Conservation (phyloP, 176 grass and related monocot species). For the Eleusine coracana region DNA sequence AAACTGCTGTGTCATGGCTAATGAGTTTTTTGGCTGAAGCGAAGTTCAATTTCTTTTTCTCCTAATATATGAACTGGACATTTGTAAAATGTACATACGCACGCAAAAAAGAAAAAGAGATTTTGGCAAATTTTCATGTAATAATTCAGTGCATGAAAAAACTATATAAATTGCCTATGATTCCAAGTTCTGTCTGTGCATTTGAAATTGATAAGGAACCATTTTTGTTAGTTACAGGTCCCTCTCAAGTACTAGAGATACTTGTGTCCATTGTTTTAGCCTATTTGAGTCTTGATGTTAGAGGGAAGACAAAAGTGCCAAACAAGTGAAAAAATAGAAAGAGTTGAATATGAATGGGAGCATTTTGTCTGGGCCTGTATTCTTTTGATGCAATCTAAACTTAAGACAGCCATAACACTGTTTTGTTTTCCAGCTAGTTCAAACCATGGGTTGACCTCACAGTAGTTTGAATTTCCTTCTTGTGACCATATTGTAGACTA, state of each 20-base stretch:
- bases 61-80: not conserved
- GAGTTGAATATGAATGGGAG: not conserved
- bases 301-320: not conserved
- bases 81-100: not conserved
- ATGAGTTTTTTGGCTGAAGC: not conserved
- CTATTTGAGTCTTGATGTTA: not conserved
- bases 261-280: not conserved
- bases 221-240: not conserved
- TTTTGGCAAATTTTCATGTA: not conserved
- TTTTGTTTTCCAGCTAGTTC: not conserved
- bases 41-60: not conserved
- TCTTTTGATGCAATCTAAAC: not conserved
- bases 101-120: not conserved
- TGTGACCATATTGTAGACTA: constrained; percentile 61
- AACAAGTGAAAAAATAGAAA: not conserved
- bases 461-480: not conserved
- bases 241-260: not conserved
- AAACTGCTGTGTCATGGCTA: not conserved
- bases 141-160: not conserved
- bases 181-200: not conserved
- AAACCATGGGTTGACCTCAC: not conserved
- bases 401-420: not conserved
- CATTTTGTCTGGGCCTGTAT: not conserved
- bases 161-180: not conserved
- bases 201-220: not conserved